Base-by-base conservation (phyloP, 1,139 yeast genomes). In the Geotrichum aggregatum region DNA sequence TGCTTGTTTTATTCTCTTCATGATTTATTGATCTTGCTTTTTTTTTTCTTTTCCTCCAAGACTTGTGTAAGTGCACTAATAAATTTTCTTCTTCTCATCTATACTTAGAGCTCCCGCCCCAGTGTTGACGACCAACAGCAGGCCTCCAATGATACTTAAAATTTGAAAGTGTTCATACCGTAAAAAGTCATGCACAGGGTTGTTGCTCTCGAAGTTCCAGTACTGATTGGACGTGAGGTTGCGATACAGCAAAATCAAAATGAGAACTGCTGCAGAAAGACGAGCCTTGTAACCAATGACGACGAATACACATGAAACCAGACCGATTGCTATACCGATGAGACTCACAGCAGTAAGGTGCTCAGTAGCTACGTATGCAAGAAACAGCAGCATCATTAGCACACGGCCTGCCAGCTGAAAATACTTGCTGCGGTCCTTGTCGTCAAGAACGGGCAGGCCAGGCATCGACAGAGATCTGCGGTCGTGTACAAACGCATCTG, bases 121-220 rank as follows among this genome's bases (percentile, higher is more conserved):
- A 7, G 96, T 88, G 71, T 87, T 88, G 59, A 88, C 96, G 59
- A 94, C 87, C 63, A 92, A 75, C 58, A 92, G 73, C 60, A 92
- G 79, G 1, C 98, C 98, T 52, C 98, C 98, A 54, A 92, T 92
- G 68, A 92, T 92, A 56, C 95, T 85, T 66, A 92, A 77, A 43
- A 96, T 88, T 73, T 92, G 98, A 78, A 87, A 92, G 69, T 87
- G 88, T 69, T 89, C 98, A 69, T 91, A 92, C 68, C 88, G 87
- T 68, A 89, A 75, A 70, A 84, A 87, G 71, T 92, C 98, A 65
- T 97, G 82, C 70, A 84, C 81, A 31, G 94, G 82, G 64, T 85
- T 88, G 57, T 77, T 78, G 49, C 81, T 69, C 46, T 79, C 77
- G 66, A 81, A 83, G 54, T 80, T 74, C 98, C 98, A 92, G 76